phyloP scores from a whole-genome alignment of 352 stramenopile species.

The Pythium chondricola region DNA sequence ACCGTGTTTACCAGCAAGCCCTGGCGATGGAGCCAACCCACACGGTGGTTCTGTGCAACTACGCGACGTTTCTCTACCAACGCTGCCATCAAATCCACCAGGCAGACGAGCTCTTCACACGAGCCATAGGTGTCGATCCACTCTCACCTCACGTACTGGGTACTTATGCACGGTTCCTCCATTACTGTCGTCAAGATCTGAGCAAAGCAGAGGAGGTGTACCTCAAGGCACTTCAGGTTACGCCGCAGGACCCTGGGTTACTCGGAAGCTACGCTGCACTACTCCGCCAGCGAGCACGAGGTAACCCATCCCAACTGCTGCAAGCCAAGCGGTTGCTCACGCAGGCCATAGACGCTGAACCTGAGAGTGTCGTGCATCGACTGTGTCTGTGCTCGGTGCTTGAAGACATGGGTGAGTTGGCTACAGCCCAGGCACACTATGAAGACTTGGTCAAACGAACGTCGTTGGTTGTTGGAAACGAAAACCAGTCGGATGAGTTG shows the following conservation, averaged over 20 bases:
- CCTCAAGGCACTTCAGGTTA: slow-evolving; percentile 17
- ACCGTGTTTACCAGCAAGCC: slow-evolving; percentile 26
- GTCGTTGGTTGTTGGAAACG: neutral
- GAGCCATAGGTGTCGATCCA: slow-evolving; percentile 19
- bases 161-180: slow-evolving; percentile 32
- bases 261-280: slow-evolving; percentile 30
- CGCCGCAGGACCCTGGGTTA: slow-evolving; percentile 19
- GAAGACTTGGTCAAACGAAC: slow-evolving; percentile 9
- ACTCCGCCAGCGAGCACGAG: slow-evolving; percentile 8
- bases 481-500: neutral
- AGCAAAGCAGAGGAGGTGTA: slow-evolving; percentile 23
- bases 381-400: slow-evolving; percentile 17
- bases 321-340: slow-evolving; percentile 18
- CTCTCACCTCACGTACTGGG: slow-evolving; percentile 15
- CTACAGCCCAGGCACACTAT: slow-evolving; percentile 3
- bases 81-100: slow-evolving; percentile 15
- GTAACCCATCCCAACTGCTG: neutral
- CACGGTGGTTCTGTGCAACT: slow-evolving; percentile 30
- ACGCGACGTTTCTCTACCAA: slow-evolving; percentile 30
- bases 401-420: neutral
- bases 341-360: slow-evolving; percentile 16
- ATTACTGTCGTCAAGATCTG: slow-evolving; percentile 18
- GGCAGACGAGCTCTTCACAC: slow-evolving; percentile 19
- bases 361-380: slow-evolving; percentile 14
- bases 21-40: slow-evolving; percentile 23